phyloP scores from a whole-genome alignment of 2,329 filamentous ascomycete genomes.

The Myotisia sp. region DNA sequence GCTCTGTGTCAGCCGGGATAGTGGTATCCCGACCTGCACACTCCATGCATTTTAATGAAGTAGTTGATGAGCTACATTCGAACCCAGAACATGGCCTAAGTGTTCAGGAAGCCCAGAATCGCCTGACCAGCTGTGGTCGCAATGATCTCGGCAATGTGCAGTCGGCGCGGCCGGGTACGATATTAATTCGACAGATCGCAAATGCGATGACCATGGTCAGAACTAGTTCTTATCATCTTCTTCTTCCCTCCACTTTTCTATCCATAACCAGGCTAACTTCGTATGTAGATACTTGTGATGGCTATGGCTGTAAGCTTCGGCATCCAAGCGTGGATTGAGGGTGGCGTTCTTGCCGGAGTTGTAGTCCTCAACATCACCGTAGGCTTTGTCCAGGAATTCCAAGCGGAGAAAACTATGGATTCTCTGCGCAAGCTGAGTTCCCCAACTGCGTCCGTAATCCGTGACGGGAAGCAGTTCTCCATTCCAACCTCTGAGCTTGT shows the following conservation, averaged over 20 bases:
- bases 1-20: neutral
- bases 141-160: conserved; percentile 51
- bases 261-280: conserved; percentile 17
- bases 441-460: conserved; percentile 37
- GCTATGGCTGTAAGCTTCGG: conserved; percentile 45
- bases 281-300: conserved; percentile 32
- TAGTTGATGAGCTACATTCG: conserved; percentile 42
- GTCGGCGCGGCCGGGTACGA: conserved; percentile 32
- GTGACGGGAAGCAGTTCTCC: conserved; percentile 35
- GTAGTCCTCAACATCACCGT: conserved; percentile 45
- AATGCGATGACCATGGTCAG: conserved; percentile 52
- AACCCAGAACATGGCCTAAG: conserved; percentile 46
- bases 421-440: conserved; percentile 37
- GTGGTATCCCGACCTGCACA: conserved; percentile 51
- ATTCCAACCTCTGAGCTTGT: conserved; percentile 44
- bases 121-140: conserved; percentile 43
- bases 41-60: conserved; percentile 39
- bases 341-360: conserved; percentile 43
- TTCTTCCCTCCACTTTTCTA: neutral
- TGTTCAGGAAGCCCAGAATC: conserved; percentile 38
- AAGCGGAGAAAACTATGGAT: conserved; percentile 41
- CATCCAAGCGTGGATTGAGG: conserved; percentile 46
- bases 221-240: conserved; percentile 4
- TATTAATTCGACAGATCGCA: conserved; percentile 48
- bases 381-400: conserved; percentile 41